A percentile compares a stretch with the other conserved stretches of the same genome.
Evolutionary conservation across 176 grass and related monocot genomes (phyloP).

Genomic region (Oryza glaberrima): DNA sequence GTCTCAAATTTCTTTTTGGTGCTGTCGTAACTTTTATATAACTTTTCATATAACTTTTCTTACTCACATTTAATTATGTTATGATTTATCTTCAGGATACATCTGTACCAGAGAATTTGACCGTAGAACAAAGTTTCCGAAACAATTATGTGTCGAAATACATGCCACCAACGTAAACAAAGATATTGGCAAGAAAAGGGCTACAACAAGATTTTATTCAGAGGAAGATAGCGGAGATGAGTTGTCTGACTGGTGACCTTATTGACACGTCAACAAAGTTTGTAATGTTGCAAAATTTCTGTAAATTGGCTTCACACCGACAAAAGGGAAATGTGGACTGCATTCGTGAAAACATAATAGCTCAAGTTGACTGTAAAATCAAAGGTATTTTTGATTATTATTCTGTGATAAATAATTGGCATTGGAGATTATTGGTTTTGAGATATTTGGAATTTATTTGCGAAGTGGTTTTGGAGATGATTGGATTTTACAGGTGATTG

Average conservation of each 20-base stretch:
- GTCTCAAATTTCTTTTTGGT: neutral
- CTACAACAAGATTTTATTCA: neutral
- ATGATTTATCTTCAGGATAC: neutral
- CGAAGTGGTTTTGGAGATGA: too few relatives aligned
- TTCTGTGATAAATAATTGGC: too few relatives aligned
- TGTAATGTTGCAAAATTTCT: neutral
- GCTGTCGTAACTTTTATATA: too few relatives aligned
- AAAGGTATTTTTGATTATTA: too few relatives aligned
- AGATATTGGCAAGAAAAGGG: neutral
- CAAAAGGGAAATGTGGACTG: neutral
- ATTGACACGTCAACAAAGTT: neutral
- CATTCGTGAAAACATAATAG: too few relatives aligned
- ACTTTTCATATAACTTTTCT: neutral
- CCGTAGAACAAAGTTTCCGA: neutral
- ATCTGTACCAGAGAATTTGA: constrained; percentile 7
- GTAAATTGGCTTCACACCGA: neutral
- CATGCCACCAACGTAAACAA: constrained; percentile 8
- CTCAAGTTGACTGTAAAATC: too few relatives aligned
- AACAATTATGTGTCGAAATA: neutral
- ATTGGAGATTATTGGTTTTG: too few relatives aligned
- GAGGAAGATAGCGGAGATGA: neutral
- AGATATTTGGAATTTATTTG: too few relatives aligned
- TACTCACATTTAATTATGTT: neutral
- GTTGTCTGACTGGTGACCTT: neutral
- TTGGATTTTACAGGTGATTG: too few relatives aligned